These are phyloP conservation scores for Neurospora cerealis DNA, from an alignment of 495 filamentous ascomycete species.

Conservation along the genomic window DNA sequence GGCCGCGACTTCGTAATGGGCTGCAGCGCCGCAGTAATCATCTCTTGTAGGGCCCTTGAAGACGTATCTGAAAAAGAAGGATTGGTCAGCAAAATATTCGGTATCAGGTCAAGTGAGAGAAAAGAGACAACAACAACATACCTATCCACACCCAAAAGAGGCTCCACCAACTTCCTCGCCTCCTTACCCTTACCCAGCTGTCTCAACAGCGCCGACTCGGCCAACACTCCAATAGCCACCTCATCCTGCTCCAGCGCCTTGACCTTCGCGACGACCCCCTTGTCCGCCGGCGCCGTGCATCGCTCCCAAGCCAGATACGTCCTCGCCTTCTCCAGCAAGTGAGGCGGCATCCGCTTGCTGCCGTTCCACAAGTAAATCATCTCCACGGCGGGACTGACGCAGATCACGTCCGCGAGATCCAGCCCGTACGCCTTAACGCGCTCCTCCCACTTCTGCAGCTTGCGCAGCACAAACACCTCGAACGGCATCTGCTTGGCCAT, in stretches of 20 bases:
- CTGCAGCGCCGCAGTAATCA: constrained; percentile 70
- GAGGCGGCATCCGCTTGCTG: constrained; percentile 60
- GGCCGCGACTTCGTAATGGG: constrained; percentile 84
- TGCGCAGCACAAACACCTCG: constrained; percentile 77
- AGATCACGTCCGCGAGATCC: constrained; percentile 70
- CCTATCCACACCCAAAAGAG: constrained; percentile 54
- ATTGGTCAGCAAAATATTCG: not conserved
- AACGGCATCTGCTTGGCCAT: constrained; percentile 86
- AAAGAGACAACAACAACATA: constrained; percentile 11
- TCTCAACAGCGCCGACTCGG: constrained; percentile 58
- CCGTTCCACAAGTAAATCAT: constrained; percentile 97
- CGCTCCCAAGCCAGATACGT: constrained; percentile 53
- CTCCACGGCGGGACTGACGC: constrained; percentile 75
- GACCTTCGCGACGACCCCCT: constrained; percentile 42
- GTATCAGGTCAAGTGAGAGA: not conserved
- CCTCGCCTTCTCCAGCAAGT: constrained; percentile 55
- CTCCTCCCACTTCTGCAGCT: constrained; percentile 83
- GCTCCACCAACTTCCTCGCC: constrained; percentile 52
- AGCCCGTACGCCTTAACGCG: constrained; percentile 59
- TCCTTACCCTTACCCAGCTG: constrained; percentile 49
- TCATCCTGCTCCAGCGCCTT: constrained; percentile 64
- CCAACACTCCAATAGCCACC: constrained; percentile 53
- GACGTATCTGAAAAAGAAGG: constrained; percentile 25
- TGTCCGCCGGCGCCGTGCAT: constrained; percentile 40
- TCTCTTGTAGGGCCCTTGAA: constrained; percentile 72